Base-by-base conservation (phyloP, 1,284 basidiomycete species). In the Heterobasidion irregulare region DNA sequence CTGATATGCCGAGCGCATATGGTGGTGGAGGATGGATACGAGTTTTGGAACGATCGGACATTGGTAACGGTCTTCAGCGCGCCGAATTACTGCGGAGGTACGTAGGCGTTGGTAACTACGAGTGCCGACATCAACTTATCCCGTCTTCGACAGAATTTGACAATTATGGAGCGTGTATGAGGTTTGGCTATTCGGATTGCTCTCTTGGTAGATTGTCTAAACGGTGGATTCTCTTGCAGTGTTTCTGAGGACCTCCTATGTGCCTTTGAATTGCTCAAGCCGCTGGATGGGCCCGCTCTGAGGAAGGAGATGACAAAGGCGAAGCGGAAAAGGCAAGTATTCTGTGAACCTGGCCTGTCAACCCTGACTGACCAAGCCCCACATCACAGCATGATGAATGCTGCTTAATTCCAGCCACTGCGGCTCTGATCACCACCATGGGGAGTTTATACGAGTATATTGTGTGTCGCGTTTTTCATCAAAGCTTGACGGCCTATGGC, bases 231-330 rank as follows among this genome's bases (percentile, higher is more conserved):
- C 43, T 58, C 52, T 35, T 53, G 49, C 75, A 92, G 91, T 64
- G 96, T 99, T 8, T 98, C 94, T 13, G 96, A 98, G 72, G 97
- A 99, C 69, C 73, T 99, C 56, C 75, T 99, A 43, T 99, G 97
- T 66, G 96, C 97, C 12, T 99, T 99, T 65, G 96, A 99, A 71
- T 77, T 99, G 55, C 82, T 99, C 59, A 98, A 98, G 69, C 96
- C 96, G 6, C 77, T 99, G 62, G 96, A 98, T 65, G 94, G 93
- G 3, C 88, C 94, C 15, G 95, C 95, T 49, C 72, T 98, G 62
- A 92, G 95, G 65, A 99, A 98, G 74, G 96, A 98, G 70, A 98
- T 99, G 94, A 95, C 93, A 35, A 98, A 97, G 75, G 94, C 91
- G 57, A 98, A 96, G 76, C 87, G 94, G 76, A 95, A 96, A 81